Evolutionary conservation across 768 basidiomycete species (phyloP).

Genomic region (Wakefieldia striispora): DNA sequence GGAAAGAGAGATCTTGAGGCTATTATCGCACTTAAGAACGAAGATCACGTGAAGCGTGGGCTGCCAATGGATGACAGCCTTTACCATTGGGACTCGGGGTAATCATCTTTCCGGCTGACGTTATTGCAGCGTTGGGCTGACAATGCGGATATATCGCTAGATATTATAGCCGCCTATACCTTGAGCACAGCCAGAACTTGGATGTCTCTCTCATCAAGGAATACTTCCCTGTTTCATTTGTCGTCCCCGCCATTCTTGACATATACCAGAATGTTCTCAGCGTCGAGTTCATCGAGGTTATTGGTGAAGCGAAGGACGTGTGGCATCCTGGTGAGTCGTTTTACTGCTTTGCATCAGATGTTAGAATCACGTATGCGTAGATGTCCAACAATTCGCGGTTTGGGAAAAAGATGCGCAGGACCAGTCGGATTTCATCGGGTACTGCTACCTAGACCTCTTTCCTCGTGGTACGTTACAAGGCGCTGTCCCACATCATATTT

Average conservation of each 20-base stretch:
- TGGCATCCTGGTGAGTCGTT: constrained; percentile 74
- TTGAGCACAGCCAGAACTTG: constrained; percentile 64
- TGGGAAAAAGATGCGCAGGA: constrained; percentile 80
- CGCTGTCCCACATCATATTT: neutral
- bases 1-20: constrained; percentile 62
- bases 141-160: constrained; percentile 8
- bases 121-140: too few relatives aligned
- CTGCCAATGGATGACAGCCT: constrained; percentile 68
- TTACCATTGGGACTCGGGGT: constrained; percentile 84
- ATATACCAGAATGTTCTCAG: constrained; percentile 84
- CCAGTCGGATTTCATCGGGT: constrained; percentile 72
- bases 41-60: constrained; percentile 61
- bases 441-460: constrained; percentile 87
- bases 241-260: constrained; percentile 76
- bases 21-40: constrained; percentile 71
- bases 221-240: constrained; percentile 85
- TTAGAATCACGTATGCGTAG: constrained; percentile 31
- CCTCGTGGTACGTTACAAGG: constrained; percentile 56
- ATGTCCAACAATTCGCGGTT: constrained; percentile 81
- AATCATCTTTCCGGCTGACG: constrained; percentile 12
- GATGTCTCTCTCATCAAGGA: constrained; percentile 82
- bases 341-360: neutral
- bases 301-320: constrained; percentile 55
- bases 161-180: constrained; percentile 39
- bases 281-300: constrained; percentile 58